These are phyloP conservation scores for Tulasnella calospora DNA, from an alignment of 768 basidiomycete species.

Conservation along the genomic window DNA sequence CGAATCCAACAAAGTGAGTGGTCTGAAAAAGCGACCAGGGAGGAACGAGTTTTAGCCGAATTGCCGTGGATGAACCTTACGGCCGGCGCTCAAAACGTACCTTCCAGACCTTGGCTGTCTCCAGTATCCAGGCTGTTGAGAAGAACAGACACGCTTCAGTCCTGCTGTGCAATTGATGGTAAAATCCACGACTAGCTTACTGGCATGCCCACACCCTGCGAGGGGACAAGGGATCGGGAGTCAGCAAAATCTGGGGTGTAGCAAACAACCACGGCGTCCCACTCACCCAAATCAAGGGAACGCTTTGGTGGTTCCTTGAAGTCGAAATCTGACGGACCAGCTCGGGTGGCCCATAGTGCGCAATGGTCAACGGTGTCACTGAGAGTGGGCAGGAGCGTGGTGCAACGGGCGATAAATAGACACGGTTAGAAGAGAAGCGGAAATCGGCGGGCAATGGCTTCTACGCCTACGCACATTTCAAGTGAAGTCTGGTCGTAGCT, in stretches of 20 bases:
- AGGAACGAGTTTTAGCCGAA: not conserved
- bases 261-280: not conserved
- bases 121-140: constrained; percentile 10
- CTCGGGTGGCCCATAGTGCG: constrained; percentile 4
- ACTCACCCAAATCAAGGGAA: constrained; percentile 18
- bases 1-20: constrained; percentile 22
- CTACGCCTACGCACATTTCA: constrained; percentile 10
- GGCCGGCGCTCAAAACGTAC: constrained; percentile 2
- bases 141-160: not conserved
- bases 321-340: constrained; percentile 15
- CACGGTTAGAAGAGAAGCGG: not conserved
- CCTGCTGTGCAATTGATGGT: not conserved
- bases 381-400: not conserved
- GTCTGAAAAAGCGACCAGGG: not conserved
- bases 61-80: not conserved
- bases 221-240: constrained; percentile 1
- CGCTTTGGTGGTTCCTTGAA: constrained; percentile 20
- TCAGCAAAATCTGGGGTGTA: not conserved
- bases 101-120: constrained; percentile 20
- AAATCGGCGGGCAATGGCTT: not conserved
- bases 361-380: constrained; percentile 12
- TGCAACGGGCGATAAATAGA: not conserved
- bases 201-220: constrained; percentile 11
- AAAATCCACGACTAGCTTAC: not conserved
- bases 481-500: constrained; percentile 10